These are phyloP conservation scores for Argentina anserina DNA, from an alignment of 306 rosid species.

Conservation along the genomic window DNA sequence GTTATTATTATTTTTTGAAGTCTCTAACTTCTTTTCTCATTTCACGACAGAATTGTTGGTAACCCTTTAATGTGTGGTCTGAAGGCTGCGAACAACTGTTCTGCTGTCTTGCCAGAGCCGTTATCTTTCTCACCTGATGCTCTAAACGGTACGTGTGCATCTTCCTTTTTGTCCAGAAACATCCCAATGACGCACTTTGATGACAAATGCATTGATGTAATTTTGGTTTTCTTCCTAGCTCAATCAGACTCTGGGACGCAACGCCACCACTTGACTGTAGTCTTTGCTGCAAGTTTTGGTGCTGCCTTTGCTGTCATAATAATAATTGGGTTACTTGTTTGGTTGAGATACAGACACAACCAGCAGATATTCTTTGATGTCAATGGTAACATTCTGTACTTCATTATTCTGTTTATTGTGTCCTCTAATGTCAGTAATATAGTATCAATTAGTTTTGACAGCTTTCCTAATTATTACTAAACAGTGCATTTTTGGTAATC, in stretches of 20 bases:
- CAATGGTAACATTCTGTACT: slow-evolving; percentile 51
- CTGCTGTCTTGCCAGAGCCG: slow-evolving; percentile 81
- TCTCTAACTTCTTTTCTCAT: slow-evolving; percentile 7
- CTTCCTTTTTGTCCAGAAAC: slow-evolving; percentile 2
- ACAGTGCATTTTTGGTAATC: not conserved
- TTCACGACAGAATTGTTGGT: slow-evolving; percentile 65
- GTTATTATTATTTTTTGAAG: slow-evolving; percentile 10
- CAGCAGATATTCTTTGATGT: slow-evolving; percentile 97
- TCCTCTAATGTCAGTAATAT: not conserved
- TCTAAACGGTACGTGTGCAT: slow-evolving; percentile 44
- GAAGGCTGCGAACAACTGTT: slow-evolving; percentile 63
- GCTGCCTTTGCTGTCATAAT: slow-evolving; percentile 59
- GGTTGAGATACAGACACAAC: slow-evolving; percentile 92
- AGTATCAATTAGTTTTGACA: not conserved
- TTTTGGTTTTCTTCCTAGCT: slow-evolving; percentile 38
- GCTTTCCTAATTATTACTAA: not conserved
- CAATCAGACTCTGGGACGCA: slow-evolving; percentile 51
- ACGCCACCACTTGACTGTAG: slow-evolving; percentile 65
- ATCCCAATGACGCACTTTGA: slow-evolving; percentile 10
- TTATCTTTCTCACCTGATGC: slow-evolving; percentile 78
- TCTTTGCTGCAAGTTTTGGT: slow-evolving; percentile 83
- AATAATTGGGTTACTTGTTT: slow-evolving; percentile 54
- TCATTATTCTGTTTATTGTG: not conserved
- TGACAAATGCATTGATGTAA: slow-evolving; percentile 25
- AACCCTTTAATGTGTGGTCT: slow-evolving; percentile 91